Conservation (phyloP, 805 yeast species). For the Torulaspora indica region DNA sequence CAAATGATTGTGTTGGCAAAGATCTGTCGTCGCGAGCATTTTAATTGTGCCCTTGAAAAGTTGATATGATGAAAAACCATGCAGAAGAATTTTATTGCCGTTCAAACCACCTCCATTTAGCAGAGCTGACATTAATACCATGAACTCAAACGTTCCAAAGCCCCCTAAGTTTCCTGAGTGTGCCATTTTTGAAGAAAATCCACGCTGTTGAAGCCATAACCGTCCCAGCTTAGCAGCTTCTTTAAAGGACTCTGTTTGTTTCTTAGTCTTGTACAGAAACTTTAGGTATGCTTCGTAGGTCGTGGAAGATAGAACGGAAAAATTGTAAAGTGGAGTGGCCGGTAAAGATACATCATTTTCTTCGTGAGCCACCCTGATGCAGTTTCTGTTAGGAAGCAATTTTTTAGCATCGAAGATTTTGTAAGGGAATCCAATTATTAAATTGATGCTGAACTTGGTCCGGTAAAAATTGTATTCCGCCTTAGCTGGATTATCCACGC, state of each 20-base stretch:
- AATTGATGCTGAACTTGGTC: slow-evolving; percentile 65
- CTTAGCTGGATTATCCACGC: slow-evolving; percentile 10
- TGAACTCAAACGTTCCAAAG: slow-evolving; percentile 89
- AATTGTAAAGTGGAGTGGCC: slow-evolving; percentile 77
- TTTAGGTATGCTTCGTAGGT: slow-evolving; percentile 66
- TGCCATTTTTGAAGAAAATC: slow-evolving; percentile 57
- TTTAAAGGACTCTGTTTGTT: slow-evolving; percentile 71
- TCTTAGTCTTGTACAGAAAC: slow-evolving; percentile 68
- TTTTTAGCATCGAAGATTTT: slow-evolving; percentile 71
- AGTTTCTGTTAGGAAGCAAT: slow-evolving; percentile 72
- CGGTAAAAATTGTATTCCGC: slow-evolving; percentile 55
- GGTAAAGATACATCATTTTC: slow-evolving; percentile 47
- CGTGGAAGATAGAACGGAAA: slow-evolving; percentile 67
- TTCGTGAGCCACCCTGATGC: slow-evolving; percentile 63
- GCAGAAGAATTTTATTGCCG: slow-evolving; percentile 71
- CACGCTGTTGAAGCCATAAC: slow-evolving; percentile 87
- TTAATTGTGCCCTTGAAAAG: slow-evolving; percentile 83
- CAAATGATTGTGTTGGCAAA: slow-evolving; percentile 56
- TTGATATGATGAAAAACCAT: slow-evolving; percentile 91
- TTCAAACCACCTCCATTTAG: slow-evolving; percentile 75
- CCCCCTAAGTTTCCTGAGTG: slow-evolving; percentile 57
- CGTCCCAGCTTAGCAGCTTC: slow-evolving; percentile 86
- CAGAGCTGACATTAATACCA: slow-evolving; percentile 71
- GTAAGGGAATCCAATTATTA: slow-evolving; percentile 68
- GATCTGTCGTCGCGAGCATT: slow-evolving; percentile 76